Percentiles rank a stretch among this genome's conserved stretches.
Evolutionary conservation across 2,329 filamentous ascomycete species (phyloP).

Genomic region (Apiospora malaysiana): DNA sequence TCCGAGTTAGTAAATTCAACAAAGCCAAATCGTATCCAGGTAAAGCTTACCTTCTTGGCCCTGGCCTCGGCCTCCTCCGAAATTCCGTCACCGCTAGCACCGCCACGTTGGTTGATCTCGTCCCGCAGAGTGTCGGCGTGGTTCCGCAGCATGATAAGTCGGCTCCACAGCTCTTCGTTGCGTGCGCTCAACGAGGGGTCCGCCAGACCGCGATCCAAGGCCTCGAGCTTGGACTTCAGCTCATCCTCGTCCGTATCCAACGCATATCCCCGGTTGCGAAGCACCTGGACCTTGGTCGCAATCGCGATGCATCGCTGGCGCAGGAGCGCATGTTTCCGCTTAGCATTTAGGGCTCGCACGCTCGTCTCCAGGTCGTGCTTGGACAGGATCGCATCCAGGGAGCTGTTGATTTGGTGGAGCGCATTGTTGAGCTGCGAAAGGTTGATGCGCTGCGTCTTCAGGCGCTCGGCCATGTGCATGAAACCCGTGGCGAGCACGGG

Average conservation of each 20-base stretch:
- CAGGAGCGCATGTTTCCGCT: constrained; percentile 74
- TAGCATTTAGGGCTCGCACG: constrained; percentile 74
- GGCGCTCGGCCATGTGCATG: constrained; percentile 71
- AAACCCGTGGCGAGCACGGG: constrained; percentile 80
- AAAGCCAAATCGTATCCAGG: background rate
- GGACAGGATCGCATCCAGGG: constrained; percentile 73
- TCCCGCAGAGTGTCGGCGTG: constrained; percentile 74
- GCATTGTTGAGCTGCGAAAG: constrained; percentile 73
- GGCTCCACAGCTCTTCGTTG: constrained; percentile 86
- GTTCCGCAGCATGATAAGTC: constrained; percentile 76
- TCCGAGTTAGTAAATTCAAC: constrained; percentile 28
- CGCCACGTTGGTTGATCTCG: constrained; percentile 73
- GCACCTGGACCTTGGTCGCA: constrained; percentile 79
- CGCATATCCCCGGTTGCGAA: constrained; percentile 82
- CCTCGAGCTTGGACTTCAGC: constrained; percentile 72
- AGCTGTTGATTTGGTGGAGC: constrained; percentile 80
- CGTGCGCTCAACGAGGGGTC: constrained; percentile 77
- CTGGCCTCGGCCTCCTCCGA: constrained; percentile 74
- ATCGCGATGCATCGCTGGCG: constrained; percentile 76
- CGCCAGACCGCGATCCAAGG: constrained; percentile 71
- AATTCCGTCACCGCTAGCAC: constrained; percentile 61
- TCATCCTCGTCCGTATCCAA: constrained; percentile 81
- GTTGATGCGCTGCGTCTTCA: constrained; percentile 73
- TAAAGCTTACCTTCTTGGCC: constrained; percentile 70
- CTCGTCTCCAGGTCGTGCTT: constrained; percentile 79